Evolutionary conservation across 2,329 filamentous ascomycete genomes (phyloP).

Genomic region (Penicillium palitans): DNA sequence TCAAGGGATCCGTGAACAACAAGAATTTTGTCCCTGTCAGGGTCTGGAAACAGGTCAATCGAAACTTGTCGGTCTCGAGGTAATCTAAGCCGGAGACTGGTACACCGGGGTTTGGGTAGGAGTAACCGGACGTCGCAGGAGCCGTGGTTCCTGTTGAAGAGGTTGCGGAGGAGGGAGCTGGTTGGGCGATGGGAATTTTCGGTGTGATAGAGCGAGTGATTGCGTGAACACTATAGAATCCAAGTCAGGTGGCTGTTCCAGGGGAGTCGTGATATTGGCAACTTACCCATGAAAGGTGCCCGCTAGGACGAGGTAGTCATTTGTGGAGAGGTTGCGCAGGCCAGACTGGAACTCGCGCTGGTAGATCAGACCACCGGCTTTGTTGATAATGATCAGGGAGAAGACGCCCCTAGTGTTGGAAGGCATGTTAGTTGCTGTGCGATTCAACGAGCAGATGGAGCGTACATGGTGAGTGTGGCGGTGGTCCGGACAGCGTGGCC

Average conservation of each 20-base stretch:
- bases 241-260: neutral
- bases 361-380: conserved; percentile 94
- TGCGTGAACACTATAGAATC: conserved; percentile 58
- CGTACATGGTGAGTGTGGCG: conserved; percentile 24
- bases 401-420: conserved; percentile 78
- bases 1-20: conserved; percentile 86
- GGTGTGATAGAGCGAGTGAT: conserved; percentile 60
- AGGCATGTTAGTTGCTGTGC: conserved; percentile 11
- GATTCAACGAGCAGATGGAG: conserved; percentile 3
- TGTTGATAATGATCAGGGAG: conserved; percentile 96
- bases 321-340: conserved; percentile 84
- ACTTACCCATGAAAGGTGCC: conserved; percentile 91
- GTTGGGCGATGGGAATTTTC: conserved; percentile 41
- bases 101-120: conserved; percentile 35
- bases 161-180: conserved; percentile 22
- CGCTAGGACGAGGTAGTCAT: conserved; percentile 94
- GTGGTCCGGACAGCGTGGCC: conserved; percentile 12
- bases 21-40: conserved; percentile 94
- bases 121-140: conserved; percentile 27
- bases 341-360: conserved; percentile 89
- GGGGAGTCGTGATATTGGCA: neutral
- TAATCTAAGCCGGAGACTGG: conserved; percentile 74
- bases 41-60: conserved; percentile 93
- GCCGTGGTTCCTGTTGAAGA: conserved; percentile 23
- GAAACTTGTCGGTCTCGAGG: conserved; percentile 90